A percentile compares a stretch with the other conserved stretches of the same genome.
phyloP scores from a whole-genome alignment of 495 filamentous ascomycete species.

The Penicillium desertorum region DNA sequence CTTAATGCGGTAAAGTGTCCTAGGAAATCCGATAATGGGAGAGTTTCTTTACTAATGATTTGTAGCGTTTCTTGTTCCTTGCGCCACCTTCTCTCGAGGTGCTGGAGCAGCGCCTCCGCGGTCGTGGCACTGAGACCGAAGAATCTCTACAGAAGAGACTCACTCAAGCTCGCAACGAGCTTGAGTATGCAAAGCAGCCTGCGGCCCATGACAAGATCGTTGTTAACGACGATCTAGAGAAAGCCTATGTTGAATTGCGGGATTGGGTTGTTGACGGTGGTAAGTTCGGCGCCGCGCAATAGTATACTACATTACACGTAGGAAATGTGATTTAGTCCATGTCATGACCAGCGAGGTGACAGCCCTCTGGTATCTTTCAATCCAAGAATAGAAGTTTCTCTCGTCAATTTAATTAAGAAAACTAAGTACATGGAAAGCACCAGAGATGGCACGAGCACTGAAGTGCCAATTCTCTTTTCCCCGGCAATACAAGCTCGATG shows the following conservation, averaged over 20 bases:
- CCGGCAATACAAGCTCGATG: slow-evolving; percentile 28
- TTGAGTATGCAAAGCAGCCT: slow-evolving; percentile 70
- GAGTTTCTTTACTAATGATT: background rate
- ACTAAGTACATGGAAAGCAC: slow-evolving; percentile 45
- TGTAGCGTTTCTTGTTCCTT: slow-evolving; percentile 73
- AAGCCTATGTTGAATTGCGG: slow-evolving; percentile 75
- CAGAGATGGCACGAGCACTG: slow-evolving; percentile 31
- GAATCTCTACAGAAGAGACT: slow-evolving; percentile 72
- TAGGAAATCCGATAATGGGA: background rate
- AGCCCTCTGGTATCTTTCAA: slow-evolving; percentile 5
- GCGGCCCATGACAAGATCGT: slow-evolving; percentile 83
- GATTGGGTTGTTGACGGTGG: slow-evolving; percentile 59
- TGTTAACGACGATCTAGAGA: slow-evolving; percentile 86
- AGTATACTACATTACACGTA: background rate
- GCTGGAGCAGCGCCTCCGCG: slow-evolving; percentile 73
- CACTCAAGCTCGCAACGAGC: slow-evolving; percentile 74
- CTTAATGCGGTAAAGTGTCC: slow-evolving; percentile 54
- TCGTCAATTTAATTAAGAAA: slow-evolving; percentile 41
- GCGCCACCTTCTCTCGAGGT: slow-evolving; percentile 73
- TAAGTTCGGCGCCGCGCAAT: slow-evolving; percentile 35
- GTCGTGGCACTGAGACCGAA: slow-evolving; percentile 82
- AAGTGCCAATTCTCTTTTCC: slow-evolving; percentile 34
- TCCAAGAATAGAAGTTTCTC: slow-evolving; percentile 27
- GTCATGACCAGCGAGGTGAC: background rate
- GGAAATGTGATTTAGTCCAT: background rate